phyloP scores from a whole-genome alignment of 768 basidiomycete species.

The Xerocomus brunneocitrinus region DNA sequence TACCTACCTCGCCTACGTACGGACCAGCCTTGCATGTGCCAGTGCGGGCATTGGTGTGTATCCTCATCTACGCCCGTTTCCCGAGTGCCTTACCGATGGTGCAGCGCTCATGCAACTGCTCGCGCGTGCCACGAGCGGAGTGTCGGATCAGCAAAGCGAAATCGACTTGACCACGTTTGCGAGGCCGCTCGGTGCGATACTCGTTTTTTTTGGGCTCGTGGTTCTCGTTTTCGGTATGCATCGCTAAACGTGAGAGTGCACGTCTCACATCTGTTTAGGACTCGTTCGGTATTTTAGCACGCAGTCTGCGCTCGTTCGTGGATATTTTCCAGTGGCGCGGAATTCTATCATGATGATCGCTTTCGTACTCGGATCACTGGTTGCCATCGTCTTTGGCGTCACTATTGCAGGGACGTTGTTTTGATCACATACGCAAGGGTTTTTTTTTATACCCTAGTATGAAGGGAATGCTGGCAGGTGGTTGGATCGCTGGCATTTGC shows the following conservation, averaged over 20 bases:
- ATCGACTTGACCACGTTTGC: slow-evolving; percentile 31
- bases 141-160: too few relatives aligned
- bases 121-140: slow-evolving; percentile 26
- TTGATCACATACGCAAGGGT: not conserved
- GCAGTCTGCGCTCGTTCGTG: slow-evolving; percentile 45
- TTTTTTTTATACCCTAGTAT: too few relatives aligned
- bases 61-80: not conserved
- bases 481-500: not conserved
- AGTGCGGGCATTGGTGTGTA: slow-evolving; percentile 56
- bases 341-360: slow-evolving; percentile 39
- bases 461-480: too few relatives aligned
- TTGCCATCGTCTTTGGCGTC: slow-evolving; percentile 40
- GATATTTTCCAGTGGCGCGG: slow-evolving; percentile 52
- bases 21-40: slow-evolving; percentile 57
- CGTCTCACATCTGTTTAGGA: slow-evolving; percentile 30
- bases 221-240: slow-evolving; percentile 47
- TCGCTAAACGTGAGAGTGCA: not conserved
- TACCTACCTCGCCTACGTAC: slow-evolving; percentile 59
- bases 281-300: slow-evolving; percentile 49
- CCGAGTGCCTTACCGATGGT: slow-evolving; percentile 37
- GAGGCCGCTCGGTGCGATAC: slow-evolving; percentile 47
- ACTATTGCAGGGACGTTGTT: slow-evolving; percentile 30
- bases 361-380: slow-evolving; percentile 36
- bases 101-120: slow-evolving; percentile 38
- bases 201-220: slow-evolving; percentile 42